Evolutionary conservation across 371 early-diverging fungal genomes (phyloP).

Genomic region (Mucor circinelloides): DNA sequence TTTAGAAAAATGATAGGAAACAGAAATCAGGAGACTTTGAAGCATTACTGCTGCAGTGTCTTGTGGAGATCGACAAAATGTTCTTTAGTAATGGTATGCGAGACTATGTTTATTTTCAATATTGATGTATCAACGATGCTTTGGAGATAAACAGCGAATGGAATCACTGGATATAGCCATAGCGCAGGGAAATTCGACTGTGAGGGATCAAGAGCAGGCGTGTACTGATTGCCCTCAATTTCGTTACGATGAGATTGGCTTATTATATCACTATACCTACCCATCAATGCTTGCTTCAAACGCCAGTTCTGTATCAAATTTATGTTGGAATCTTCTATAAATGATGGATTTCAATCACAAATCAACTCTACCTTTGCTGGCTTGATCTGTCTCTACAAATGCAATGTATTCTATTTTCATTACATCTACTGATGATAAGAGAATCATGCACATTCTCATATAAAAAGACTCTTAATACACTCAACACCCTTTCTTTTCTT

Average conservation of each 20-base stretch:
- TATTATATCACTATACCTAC: background rate
- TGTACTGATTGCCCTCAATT: background rate
- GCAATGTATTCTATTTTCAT: background rate
- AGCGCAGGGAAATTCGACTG: no score
- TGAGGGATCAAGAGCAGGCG: background rate
- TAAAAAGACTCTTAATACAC: background rate
- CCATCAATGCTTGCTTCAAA: background rate
- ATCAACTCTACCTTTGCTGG: background rate
- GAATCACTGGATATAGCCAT: no score
- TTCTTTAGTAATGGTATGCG: background rate
- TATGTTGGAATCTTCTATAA: background rate
- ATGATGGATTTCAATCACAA: background rate
- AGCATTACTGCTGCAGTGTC: background rate
- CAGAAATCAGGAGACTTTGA: background rate
- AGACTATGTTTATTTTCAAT: background rate
- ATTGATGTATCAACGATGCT: background rate
- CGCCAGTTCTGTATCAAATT: background rate
- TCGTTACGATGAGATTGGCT: background rate
- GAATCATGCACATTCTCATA: background rate
- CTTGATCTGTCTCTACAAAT: background rate
- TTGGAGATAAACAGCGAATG: background rate
- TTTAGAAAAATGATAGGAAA: background rate
- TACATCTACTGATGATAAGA: background rate
- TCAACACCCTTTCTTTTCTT: background rate
- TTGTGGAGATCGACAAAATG: background rate